phyloP scores from a whole-genome alignment of 2,329 filamentous ascomycete genomes.

The Trichophyton equinum region DNA sequence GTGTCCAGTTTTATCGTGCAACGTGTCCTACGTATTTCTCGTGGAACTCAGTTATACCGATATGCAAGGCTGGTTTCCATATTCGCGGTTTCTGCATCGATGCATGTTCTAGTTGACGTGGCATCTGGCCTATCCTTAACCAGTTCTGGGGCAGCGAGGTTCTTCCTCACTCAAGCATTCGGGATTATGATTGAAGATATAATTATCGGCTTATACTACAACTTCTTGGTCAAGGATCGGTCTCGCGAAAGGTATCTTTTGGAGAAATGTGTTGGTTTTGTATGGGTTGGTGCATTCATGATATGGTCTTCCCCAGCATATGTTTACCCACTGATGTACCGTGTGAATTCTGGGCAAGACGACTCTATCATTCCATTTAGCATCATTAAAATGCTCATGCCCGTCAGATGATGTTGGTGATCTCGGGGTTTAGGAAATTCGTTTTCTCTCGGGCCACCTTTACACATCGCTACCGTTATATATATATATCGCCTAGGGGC shows the following conservation, averaged over 20 bases:
- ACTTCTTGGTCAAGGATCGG: neutral
- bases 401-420: neutral
- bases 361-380: neutral
- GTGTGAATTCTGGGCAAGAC: neutral
- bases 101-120: slow-evolving; percentile 8
- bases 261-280: slow-evolving; percentile 6
- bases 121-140: slow-evolving; percentile 2
- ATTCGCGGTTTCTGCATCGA: slow-evolving; percentile 6
- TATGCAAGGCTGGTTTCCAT: slow-evolving; percentile 5
- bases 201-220: neutral
- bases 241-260: no score
- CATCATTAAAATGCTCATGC: neutral
- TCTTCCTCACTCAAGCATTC: slow-evolving; percentile 6
- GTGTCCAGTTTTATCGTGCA: neutral
- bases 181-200: slow-evolving; percentile 10
- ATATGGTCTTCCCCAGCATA: slow-evolving; percentile 6
- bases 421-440: neutral
- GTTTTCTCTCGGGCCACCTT: no score
- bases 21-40: neutral
- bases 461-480: no score
- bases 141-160: slow-evolving; percentile 8
- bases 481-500: no score
- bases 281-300: slow-evolving; percentile 8
- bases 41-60: neutral
- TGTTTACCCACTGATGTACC: slow-evolving; percentile 6